phyloP scores from a whole-genome alignment of 352 stramenopile species.

The Aphanomyces stellatus region DNA sequence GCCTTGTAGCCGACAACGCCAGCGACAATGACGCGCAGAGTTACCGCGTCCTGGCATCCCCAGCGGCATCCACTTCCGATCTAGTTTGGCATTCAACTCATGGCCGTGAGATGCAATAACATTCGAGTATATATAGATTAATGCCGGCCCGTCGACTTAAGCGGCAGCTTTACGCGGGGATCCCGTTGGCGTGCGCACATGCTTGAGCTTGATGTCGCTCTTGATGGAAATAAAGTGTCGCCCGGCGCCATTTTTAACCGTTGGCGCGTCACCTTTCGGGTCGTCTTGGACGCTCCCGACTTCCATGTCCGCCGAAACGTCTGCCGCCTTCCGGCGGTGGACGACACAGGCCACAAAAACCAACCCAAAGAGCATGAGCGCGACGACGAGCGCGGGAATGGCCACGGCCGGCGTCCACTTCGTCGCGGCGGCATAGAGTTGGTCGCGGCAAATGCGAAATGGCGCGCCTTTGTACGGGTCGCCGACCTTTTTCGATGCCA shows the following conservation, averaged over 20 bases:
- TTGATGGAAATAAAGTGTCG: background rate
- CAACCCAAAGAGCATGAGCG: background rate
- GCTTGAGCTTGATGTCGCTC: too few species aligned
- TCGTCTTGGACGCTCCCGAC: too few species aligned
- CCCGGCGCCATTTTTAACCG: background rate
- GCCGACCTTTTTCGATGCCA: constrained; percentile 31
- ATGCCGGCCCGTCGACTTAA: too few species aligned
- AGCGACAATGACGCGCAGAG: too few species aligned
- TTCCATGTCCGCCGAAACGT: background rate
- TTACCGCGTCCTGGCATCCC: too few species aligned
- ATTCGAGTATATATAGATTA: too few species aligned
- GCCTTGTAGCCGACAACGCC: too few species aligned
- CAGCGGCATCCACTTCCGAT: too few species aligned
- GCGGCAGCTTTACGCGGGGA: too few species aligned
- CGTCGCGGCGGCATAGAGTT: background rate
- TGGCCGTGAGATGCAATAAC: too few species aligned
- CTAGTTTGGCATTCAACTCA: too few species aligned
- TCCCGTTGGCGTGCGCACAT: too few species aligned
- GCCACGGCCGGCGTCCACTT: background rate
- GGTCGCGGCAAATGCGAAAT: background rate
- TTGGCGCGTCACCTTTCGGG: background rate
- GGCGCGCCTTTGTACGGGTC: constrained; percentile 11
- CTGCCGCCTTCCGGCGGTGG: background rate
- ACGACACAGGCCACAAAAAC: constrained; percentile 1
- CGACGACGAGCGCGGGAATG: background rate